Percentiles rank a stretch among this genome's conserved stretches.
Evolutionary conservation across 176 grass and related monocot species (phyloP).

Genomic region (Rhynchospora tenuis): DNA sequence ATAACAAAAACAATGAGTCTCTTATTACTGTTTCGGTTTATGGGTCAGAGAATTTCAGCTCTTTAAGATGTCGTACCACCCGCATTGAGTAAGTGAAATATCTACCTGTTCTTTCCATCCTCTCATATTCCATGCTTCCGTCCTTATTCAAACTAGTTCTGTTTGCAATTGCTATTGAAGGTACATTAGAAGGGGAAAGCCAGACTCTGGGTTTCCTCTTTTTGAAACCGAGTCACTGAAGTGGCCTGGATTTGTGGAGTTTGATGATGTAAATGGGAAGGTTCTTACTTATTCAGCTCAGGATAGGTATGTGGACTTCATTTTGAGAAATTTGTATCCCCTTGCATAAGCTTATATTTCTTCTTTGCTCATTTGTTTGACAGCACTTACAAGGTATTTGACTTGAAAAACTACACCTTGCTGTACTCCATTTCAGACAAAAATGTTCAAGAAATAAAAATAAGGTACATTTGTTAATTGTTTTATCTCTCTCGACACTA

Average conservation of each 20-base stretch:
- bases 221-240: slow-evolving; percentile 92
- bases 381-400: slow-evolving; percentile 98
- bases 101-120: neutral
- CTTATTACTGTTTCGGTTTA: slow-evolving; percentile 89
- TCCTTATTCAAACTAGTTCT: neutral
- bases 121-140: neutral
- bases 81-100: slow-evolving; percentile 61
- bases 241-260: slow-evolving; percentile 98
- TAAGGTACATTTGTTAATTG: slow-evolving; percentile 40
- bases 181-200: slow-evolving; percentile 75
- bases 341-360: slow-evolving; percentile 13
- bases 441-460: slow-evolving; percentile 99
- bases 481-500: neutral
- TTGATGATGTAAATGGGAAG: slow-evolving; percentile 99
- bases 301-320: slow-evolving; percentile 57
- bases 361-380: slow-evolving; percentile 24
- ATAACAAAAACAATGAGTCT: slow-evolving; percentile 93
- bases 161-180: slow-evolving; percentile 38
- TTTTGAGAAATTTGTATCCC: neutral
- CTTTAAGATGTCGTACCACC: slow-evolving; percentile 74
- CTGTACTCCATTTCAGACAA: slow-evolving; percentile 83
- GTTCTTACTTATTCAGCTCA: slow-evolving; percentile 96
- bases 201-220: slow-evolving; percentile 87
- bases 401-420: slow-evolving; percentile 93
- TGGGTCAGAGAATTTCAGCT: slow-evolving; percentile 80